Evolutionary conservation across 139 green algal species (phyloP).

Genomic region (Haematococcus sp.): DNA sequence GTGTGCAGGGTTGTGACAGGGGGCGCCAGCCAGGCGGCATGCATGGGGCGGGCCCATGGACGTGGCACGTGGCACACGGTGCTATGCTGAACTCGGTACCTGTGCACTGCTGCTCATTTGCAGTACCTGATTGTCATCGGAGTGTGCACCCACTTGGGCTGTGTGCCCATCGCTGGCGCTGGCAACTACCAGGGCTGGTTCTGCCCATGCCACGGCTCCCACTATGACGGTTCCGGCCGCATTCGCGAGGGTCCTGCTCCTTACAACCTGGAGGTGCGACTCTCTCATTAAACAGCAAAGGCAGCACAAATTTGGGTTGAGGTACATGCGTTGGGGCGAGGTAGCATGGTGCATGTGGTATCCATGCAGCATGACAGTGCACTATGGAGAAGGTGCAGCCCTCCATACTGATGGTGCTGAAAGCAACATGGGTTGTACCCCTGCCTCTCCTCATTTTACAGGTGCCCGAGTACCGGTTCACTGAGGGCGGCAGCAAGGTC

Average conservation of each 20-base stretch:
- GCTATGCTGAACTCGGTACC: too few relatives aligned
- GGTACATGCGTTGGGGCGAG: neutral
- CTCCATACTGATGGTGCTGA: too few relatives aligned
- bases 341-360: too few relatives aligned
- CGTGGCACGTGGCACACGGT: too few relatives aligned
- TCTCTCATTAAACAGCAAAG: constrained; percentile 76
- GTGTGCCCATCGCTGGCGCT: constrained; percentile 95
- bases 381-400: too few relatives aligned
- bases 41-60: too few relatives aligned
- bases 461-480: constrained; percentile 71
- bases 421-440: too few relatives aligned
- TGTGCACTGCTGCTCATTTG: constrained; percentile 25
- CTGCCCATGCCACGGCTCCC: constrained; percentile 92
- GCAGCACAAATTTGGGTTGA: constrained; percentile 72
- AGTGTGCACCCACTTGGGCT: constrained; percentile 99
- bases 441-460: constrained; percentile 19
- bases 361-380: too few relatives aligned
- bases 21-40: too few relatives aligned
- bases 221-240: constrained; percentile 96
- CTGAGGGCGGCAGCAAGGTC: constrained; percentile 49
- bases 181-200: constrained; percentile 98
- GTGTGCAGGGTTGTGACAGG: too few relatives aligned
- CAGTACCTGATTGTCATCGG: constrained; percentile 98
- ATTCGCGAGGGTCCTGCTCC: constrained; percentile 95
- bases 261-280: constrained; percentile 97